Conservation (phyloP, 495 filamentous ascomycete genomes). For the Aspergillus steynii region DNA sequence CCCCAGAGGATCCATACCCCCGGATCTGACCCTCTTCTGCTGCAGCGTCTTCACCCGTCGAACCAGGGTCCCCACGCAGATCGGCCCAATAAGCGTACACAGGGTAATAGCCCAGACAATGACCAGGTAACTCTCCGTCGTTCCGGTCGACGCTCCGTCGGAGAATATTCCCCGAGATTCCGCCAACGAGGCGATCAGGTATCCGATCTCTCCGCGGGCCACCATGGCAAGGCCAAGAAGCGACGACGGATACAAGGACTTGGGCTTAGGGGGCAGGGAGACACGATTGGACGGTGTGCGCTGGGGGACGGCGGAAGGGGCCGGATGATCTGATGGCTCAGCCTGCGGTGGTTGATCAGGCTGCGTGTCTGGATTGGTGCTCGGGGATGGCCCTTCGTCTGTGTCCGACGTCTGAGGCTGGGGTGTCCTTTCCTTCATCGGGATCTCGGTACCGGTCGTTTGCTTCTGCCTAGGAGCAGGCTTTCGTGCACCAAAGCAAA, state of each 20-base stretch:
- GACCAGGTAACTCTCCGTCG: conserved; percentile 59
- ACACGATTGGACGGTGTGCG: background rate
- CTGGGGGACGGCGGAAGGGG: background rate
- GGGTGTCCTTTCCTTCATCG: background rate
- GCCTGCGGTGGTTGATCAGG: background rate
- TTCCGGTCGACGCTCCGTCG: conserved; percentile 21
- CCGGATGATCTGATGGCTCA: background rate
- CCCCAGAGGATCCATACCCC: conserved; percentile 35
- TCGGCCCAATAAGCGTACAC: conserved; percentile 72
- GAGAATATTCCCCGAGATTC: conserved; percentile 59
- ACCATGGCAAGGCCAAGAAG: conserved; percentile 69
- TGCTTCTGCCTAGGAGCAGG: background rate
- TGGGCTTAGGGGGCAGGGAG: conserved; percentile 38
- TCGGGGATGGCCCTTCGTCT: background rate
- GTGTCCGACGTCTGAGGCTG: background rate
- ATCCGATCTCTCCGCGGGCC: conserved; percentile 76
- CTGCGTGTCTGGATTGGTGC: background rate
- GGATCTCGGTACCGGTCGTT: background rate
- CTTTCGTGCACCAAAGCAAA: conserved; percentile 4
- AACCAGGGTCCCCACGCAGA: conserved; percentile 65
- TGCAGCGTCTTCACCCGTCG: conserved; percentile 45
- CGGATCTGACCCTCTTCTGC: conserved; percentile 17
- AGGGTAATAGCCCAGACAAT: conserved; percentile 74
- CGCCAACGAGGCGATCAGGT: conserved; percentile 71
- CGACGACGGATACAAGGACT: conserved; percentile 58